Evolutionary conservation across 2,329 filamentous ascomycete species (phyloP).

Genomic region (Geoglossum cookeanum): DNA sequence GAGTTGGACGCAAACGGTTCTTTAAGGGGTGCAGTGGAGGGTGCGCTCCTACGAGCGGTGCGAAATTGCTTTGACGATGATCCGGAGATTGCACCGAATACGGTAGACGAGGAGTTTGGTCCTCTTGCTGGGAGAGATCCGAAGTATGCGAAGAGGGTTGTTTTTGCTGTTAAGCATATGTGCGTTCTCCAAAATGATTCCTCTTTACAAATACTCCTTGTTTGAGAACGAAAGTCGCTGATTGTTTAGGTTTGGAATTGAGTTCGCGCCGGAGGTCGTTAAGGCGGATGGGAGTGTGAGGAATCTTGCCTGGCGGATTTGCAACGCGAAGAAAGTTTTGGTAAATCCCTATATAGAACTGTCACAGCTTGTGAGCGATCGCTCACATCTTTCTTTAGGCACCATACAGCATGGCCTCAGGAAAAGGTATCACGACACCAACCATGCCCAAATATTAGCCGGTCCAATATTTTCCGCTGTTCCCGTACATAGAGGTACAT

Average conservation of each 20-base stretch:
- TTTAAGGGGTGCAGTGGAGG: conserved; percentile 53
- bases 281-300: conserved; percentile 76
- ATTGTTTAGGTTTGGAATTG: conserved; percentile 56
- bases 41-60: conserved; percentile 61
- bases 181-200: conserved; percentile 22
- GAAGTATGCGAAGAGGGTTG: conserved; percentile 76
- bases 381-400: neutral
- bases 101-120: conserved; percentile 65
- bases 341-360: conserved; percentile 31
- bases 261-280: conserved; percentile 85
- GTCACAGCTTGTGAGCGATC: too few species aligned
- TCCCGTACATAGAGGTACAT: too few species aligned
- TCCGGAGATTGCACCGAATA: conserved; percentile 71
- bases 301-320: conserved; percentile 86
- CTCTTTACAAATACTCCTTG: neutral
- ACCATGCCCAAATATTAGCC: neutral
- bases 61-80: conserved; percentile 87
- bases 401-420: conserved; percentile 5
- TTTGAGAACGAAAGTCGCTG: conserved; percentile 4
- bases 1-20: conserved; percentile 38
- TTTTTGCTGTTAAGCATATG: conserved; percentile 91
- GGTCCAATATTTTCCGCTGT: neutral
- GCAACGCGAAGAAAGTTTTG: conserved; percentile 86
- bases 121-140: conserved; percentile 66
- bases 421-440: neutral